Evolutionary conservation across 2,329 filamentous ascomycete species (phyloP), one percentile per base, ranked within the genome.

Genomic region (Alternaria angustiovoidea): DNA sequence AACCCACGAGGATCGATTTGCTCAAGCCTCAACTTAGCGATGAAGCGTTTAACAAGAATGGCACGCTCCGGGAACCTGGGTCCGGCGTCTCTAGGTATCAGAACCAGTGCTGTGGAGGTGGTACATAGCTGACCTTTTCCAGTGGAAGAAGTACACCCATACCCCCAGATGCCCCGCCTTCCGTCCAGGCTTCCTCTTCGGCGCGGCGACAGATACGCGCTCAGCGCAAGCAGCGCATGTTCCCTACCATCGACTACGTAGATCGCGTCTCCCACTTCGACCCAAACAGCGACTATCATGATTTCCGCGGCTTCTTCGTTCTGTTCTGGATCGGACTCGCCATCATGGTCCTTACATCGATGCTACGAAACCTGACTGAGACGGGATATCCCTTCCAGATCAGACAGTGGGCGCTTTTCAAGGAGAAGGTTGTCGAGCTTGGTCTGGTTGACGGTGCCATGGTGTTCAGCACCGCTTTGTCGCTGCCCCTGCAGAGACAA

Each of bases 251-350:
- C 75, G 92, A 97, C 73, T 99, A 94, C 81, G 87, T 92, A 41
- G 90, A 91, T 61, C 91, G 95, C 58, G 90, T 98, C 22, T 98
- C 94, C 18, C 94, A 99, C 81, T 97, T 99, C 76, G 95, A 99
- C 75, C 93, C 94, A 0, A 86, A 88, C 51, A 96, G 92, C 79
- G 93, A 97, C 73, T 94, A 98, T 78, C 89, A 89, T 73, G 93
- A 99, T 79, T 99, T 99, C 78, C 89, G 93, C 71, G 95, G 95
- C 75, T 99, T 99, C 86, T 99, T 97, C 81, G 92, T 95, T 54
- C 87, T 99, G 38, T 99, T 99, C 81, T 99, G 95, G 95, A 94
- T 99, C 66, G 93, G 93, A 9, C 84, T 99, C 61, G 92, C 92
- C 68, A 96, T 99, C 78, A 97, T 99, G 94, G 93, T 94, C 71